Evolutionary conservation across 1,284 basidiomycete species (phyloP), one percentile per base, ranked within the genome.

Genomic region (Melampsora occidentalis): DNA sequence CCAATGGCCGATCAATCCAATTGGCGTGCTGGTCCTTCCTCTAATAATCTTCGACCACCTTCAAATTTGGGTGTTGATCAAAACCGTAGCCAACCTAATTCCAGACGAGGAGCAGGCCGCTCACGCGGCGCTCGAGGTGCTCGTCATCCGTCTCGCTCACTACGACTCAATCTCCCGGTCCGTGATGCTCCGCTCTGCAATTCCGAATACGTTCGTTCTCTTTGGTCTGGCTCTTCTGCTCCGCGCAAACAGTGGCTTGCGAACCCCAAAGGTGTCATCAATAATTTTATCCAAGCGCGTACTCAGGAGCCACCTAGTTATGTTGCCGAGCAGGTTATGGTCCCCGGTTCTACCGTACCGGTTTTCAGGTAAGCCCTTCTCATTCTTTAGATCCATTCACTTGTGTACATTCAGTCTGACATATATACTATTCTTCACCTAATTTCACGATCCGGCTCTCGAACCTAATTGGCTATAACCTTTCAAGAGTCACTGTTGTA

Each of bases 231-330:
- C 42, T 49, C 42, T 35, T 5, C 53, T 7, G 53, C 51, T 22
- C 73, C 73, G 2, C 73, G 73, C 51, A 64, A 31, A 51, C 65
- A 76, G 42, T 76, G 73, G 73, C 42, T 31, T 69, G 9, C 42
- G n/a, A 76, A 76, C 35, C 73, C 73, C 3, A 76, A 76, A 51
- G 46, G 66, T n/a, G 67, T 76, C 31, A 49, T 76, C 66, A 76
- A 76, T 42, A 76, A 76, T 49, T 76, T 62, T 64, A 48, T 53
- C 51, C 66, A 68, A 28, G 64, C 49, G 16, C 22, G 57, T 49
- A 25, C 66, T 39, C 53, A 69, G n/a, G 28, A 57, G 66, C 73
- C 67, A 39, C 73, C 73, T 20, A 22, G 64, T 25, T 76, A 76
- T 42, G 22, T 49, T 25, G 6, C 66, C 48, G 53, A 76, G 46